Evolutionary conservation across 1,284 basidiomycete species (phyloP).

Genomic region (Earliella scabrosa): DNA sequence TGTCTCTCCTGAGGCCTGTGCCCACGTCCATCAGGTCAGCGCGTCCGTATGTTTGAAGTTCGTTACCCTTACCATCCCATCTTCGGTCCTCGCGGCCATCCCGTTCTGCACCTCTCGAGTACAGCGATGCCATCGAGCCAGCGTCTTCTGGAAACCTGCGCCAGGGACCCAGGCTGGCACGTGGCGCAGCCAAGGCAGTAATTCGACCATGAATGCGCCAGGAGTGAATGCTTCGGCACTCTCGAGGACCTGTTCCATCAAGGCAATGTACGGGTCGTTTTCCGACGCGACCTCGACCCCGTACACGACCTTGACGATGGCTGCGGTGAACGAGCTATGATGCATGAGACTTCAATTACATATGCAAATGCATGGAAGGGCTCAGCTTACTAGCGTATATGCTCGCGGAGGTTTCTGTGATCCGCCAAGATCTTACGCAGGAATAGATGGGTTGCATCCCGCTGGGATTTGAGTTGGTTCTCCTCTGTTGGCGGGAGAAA

Average conservation of each 20-base stretch:
- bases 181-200: conserved; percentile 22
- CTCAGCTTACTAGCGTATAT: conserved; percentile 2
- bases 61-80: conserved; percentile 1
- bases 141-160: conserved; percentile 19
- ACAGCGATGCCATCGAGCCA: neutral
- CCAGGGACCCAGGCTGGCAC: conserved; percentile 33
- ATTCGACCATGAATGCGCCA: conserved; percentile 21
- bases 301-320: conserved; percentile 24
- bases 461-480: neutral
- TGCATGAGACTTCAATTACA: neutral
- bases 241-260: conserved; percentile 16
- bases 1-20: neutral
- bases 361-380: no score
- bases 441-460: neutral
- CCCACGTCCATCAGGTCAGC: no score
- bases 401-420: neutral
- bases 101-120: neutral
- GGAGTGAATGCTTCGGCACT: conserved; percentile 11
- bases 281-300: conserved; percentile 12
- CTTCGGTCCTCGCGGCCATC: neutral
- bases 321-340: conserved; percentile 14
- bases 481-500: neutral
- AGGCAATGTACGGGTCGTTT: conserved; percentile 16
- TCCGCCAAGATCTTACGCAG: neutral
- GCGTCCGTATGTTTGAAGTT: no score